These are phyloP conservation scores for Sordariomycetes sp. DNA, from an alignment of 2,329 filamentous ascomycete genomes.

Conservation along the genomic window DNA sequence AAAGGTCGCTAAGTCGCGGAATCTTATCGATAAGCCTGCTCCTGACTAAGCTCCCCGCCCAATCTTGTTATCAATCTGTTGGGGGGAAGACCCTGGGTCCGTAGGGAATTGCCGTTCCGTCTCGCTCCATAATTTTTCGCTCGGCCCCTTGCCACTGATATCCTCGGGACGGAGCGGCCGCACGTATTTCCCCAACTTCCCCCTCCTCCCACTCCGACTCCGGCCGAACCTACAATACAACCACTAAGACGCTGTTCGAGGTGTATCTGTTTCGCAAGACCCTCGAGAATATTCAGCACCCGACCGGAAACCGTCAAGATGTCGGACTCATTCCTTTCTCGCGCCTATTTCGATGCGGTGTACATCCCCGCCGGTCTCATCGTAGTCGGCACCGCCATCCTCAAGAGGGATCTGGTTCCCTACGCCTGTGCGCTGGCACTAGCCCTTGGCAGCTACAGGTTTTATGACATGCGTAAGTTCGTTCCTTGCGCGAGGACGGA, in stretches of 20 bases:
- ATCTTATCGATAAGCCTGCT: not conserved
- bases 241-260: not conserved
- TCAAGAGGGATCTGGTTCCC: conserved; percentile 65
- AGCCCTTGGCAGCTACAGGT: conserved; percentile 56
- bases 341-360: conserved; percentile 62
- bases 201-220: not conserved
- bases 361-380: conserved; percentile 75
- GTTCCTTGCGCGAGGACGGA: not conserved
- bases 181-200: not conserved
- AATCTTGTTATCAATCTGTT: not conserved
- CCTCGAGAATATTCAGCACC: not conserved
- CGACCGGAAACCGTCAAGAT: conserved; percentile 1
- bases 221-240: not conserved
- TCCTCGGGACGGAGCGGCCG: not conserved
- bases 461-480: conserved; percentile 55
- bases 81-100: not conserved
- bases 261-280: not conserved
- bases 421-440: conserved; percentile 57
- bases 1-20: not conserved
- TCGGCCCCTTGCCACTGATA: not conserved
- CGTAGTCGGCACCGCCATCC: conserved; percentile 60
- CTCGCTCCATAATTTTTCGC: not conserved
- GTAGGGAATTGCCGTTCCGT: not conserved
- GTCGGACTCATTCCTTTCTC: conserved; percentile 33
- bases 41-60: not conserved